Evolutionary conservation across 139 green algal genomes (phyloP), one percentile per base, ranked within the genome.

Genomic region (Coccomyxa sp.): DNA sequence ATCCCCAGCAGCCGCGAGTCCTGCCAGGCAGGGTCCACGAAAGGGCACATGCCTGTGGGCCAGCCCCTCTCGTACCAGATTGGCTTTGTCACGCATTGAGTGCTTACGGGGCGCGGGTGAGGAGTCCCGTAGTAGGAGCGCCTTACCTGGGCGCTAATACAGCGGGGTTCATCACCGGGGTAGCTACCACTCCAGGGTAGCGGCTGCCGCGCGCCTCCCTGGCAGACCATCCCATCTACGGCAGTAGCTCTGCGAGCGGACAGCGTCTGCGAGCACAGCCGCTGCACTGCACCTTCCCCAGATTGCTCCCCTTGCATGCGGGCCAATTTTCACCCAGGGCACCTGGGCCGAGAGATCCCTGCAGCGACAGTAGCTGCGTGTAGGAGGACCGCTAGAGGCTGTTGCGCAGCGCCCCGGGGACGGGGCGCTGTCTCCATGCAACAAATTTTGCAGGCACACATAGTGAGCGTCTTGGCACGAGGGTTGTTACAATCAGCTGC

Each of bases 61-160:
- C 41, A 16, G 70, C 70, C 70, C 16, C 70, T 74, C 1, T 54
- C 70, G 33, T 74, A 12, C 70, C 70, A 74, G 36, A 74, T 74
- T 9, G 70, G 70, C 70, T 74, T 74, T 27, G 8, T 10, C 14
- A 33, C 33, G 22, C 18, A 16, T 31, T 71, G n/a, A 71, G 64
- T 10, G 27, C 22, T 16, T 71, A 31, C 64, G 44, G 14, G 44
- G 44, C 44, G 44, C 16, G 44, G 44, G 14, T 58, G 44, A 29
- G 44, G 44, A 16, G 44, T 16, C 14, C 44, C 44, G 44, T 58
- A 58, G 16, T 58, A 16, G 44, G 44, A 12, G 44, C 16, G 14
- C 14, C 14, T 58, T 58, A 29, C 16, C 16, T 12, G 12, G 44
- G 44, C 44, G 44, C 14, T 58, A 16, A 16, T 16, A 16, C 14